Conservation (phyloP, 106 monocot species). For the Agapanthus africanus region DNA sequence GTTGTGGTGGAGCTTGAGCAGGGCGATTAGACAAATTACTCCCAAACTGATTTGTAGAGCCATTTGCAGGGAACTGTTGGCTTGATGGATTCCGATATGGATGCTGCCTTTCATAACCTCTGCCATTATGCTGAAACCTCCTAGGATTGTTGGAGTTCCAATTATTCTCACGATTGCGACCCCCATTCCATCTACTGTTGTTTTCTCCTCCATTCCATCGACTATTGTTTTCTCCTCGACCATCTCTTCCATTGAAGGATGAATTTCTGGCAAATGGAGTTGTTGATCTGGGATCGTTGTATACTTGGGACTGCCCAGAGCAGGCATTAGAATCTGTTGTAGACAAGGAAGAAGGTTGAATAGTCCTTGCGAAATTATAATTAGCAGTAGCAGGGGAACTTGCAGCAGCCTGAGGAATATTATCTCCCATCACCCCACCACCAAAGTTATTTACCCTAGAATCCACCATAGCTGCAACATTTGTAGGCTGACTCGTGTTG, state of each 20-base stretch:
- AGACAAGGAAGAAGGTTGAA: constrained; percentile 6
- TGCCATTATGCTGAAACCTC: constrained; percentile 2
- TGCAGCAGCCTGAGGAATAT: background rate
- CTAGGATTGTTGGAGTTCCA: constrained; percentile 14
- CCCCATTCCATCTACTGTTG: constrained; percentile 10
- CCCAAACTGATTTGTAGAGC: constrained; percentile 17
- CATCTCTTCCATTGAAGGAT: constrained; percentile 19
- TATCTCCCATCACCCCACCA: background rate
- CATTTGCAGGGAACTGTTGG: constrained; percentile 21
- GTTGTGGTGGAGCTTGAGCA: constrained; percentile 15
- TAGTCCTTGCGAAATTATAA: constrained; percentile 2
- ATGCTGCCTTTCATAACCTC: constrained; percentile 20
- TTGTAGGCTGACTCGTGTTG: constrained; percentile 9
- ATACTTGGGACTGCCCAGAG: constrained; percentile 16
- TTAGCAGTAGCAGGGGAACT: constrained; percentile 6
- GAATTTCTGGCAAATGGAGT: constrained; percentile 12
- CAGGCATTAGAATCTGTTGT: constrained; percentile 3
- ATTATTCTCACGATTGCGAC: constrained; percentile 6
- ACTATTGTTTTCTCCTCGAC: constrained; percentile 13
- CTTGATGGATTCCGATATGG: constrained; percentile 12
- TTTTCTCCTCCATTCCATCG: background rate
- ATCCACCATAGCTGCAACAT: background rate
- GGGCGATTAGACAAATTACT: constrained; percentile 6
- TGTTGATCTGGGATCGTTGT: background rate
- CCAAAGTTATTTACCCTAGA: background rate